Evolutionary conservation across 345 rosid genomes (phyloP).

Genomic region (Combretum micranthum): DNA sequence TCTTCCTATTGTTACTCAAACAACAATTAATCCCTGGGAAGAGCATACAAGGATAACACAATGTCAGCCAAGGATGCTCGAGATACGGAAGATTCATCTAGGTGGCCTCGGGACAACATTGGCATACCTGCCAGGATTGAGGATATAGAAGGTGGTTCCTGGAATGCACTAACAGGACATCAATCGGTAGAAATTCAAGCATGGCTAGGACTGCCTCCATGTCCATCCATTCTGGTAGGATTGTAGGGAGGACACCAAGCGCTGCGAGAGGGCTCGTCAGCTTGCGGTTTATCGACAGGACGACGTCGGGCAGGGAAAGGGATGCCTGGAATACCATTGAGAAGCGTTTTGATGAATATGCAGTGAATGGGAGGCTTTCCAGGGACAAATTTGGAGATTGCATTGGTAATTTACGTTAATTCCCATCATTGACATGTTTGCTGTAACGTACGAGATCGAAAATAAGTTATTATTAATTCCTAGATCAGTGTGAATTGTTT

Average conservation of each 20-base stretch:
- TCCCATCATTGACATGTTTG: too few species aligned
- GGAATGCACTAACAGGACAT: constrained; percentile 14
- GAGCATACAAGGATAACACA: too few species aligned
- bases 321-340: constrained; percentile 82
- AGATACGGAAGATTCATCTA: constrained; percentile 19
- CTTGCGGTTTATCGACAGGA: constrained; percentile 76
- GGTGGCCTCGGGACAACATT: constrained; percentile 49
- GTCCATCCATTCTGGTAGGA: constrained; percentile 3
- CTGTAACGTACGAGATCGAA: too few species aligned
- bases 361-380: constrained; percentile 42
- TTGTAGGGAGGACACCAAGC: constrained; percentile 47
- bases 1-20: too few species aligned
- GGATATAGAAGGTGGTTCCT: constrained; percentile 4
- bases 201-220: constrained; percentile 34
- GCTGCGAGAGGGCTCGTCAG: constrained; percentile 77
- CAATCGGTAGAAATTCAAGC: constrained; percentile 33
- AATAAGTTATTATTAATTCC: too few species aligned
- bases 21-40: too few species aligned
- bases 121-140: constrained; percentile 42
- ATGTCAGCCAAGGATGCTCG: too few species aligned
- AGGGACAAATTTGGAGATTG: constrained; percentile 70
- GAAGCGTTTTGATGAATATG: constrained; percentile 52
- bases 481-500: too few species aligned
- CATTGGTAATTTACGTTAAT: constrained; percentile 38
- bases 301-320: constrained; percentile 61